Evolutionary conservation across 441 rosid species (phyloP).

Genomic region (Arabidopsis lyrata): DNA sequence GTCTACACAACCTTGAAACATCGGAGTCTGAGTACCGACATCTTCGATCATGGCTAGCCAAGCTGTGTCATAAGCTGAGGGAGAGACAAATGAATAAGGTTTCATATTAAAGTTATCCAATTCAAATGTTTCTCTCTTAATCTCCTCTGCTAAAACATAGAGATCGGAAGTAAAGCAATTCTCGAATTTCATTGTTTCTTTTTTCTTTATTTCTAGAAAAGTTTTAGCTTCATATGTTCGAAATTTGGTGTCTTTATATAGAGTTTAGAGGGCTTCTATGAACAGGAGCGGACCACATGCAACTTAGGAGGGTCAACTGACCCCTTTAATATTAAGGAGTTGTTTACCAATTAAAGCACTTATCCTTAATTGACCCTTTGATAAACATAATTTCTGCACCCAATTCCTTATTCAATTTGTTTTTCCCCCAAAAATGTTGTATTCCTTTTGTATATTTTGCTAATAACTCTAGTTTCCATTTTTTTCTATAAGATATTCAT

Average conservation of each 20-base stretch:
- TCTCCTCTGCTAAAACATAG: slow-evolving; percentile 42
- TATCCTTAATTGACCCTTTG: no score
- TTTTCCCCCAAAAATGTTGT: no score
- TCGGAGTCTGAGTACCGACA: slow-evolving; percentile 37
- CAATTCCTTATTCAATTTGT: no score
- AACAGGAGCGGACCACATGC: no score
- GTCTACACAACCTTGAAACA: slow-evolving; percentile 59
- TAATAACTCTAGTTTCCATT: no score
- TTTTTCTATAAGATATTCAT: no score
- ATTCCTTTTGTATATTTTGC: no score
- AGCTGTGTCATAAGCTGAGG: slow-evolving; percentile 74
- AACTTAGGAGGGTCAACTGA: no score
- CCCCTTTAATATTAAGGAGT: no score
- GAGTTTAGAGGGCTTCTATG: background rate
- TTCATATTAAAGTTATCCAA: background rate
- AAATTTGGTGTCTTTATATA: slow-evolving; percentile 20
- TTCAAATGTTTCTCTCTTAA: slow-evolving; percentile 47
- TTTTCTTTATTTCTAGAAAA: slow-evolving; percentile 4
- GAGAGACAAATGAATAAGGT: slow-evolving; percentile 48
- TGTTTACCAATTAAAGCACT: no score
- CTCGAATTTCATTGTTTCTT: slow-evolving; percentile 29
- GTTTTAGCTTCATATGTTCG: background rate
- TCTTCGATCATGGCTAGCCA: slow-evolving; percentile 71
- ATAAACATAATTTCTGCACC: no score
- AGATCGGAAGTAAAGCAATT: slow-evolving; percentile 30